Conservation (phyloP, 306 rosid species). For the Sphenostylis stenocarpa region DNA sequence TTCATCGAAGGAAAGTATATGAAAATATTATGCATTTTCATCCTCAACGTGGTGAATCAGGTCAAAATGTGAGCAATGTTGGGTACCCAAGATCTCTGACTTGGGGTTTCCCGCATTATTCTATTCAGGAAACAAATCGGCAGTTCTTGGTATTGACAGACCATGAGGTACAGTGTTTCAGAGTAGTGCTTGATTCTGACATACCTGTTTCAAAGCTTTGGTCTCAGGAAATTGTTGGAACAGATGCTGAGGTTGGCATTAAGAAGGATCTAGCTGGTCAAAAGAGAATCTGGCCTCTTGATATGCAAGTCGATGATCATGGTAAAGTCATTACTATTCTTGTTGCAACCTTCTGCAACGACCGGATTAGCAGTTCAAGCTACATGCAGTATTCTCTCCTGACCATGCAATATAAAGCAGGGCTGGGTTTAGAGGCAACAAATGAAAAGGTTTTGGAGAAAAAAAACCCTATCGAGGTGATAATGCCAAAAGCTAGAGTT, state of each 20-base stretch:
- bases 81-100: slow-evolving; percentile 96
- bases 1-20: slow-evolving; percentile 53
- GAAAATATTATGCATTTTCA: slow-evolving; percentile 37
- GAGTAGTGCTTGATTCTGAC: slow-evolving; percentile 53
- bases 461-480: slow-evolving; percentile 82
- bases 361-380: slow-evolving; percentile 86
- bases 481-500: slow-evolving; percentile 93
- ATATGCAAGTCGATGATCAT: slow-evolving; percentile 70
- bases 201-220: slow-evolving; percentile 68
- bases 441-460: slow-evolving; percentile 78
- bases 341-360: slow-evolving; percentile 85
- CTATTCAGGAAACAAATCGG: slow-evolving; percentile 42
- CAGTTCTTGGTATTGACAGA: slow-evolving; percentile 79
- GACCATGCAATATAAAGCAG: slow-evolving; percentile 86
- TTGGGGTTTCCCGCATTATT: slow-evolving; percentile 64
- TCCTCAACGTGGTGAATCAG: slow-evolving; percentile 52
- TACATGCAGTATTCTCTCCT: slow-evolving; percentile 93
- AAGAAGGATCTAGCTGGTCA: slow-evolving; percentile 97
- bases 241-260: slow-evolving; percentile 79
- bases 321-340: slow-evolving; percentile 83
- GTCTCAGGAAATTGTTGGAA: slow-evolving; percentile 86
- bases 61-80: slow-evolving; percentile 45
- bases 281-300: slow-evolving; percentile 92
- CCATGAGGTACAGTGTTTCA: slow-evolving; percentile 74
- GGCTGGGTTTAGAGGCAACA: slow-evolving; percentile 37